These are phyloP conservation scores for Hirschfeldia incana DNA, from an alignment of 345 rosid species.

Conservation along the genomic window DNA sequence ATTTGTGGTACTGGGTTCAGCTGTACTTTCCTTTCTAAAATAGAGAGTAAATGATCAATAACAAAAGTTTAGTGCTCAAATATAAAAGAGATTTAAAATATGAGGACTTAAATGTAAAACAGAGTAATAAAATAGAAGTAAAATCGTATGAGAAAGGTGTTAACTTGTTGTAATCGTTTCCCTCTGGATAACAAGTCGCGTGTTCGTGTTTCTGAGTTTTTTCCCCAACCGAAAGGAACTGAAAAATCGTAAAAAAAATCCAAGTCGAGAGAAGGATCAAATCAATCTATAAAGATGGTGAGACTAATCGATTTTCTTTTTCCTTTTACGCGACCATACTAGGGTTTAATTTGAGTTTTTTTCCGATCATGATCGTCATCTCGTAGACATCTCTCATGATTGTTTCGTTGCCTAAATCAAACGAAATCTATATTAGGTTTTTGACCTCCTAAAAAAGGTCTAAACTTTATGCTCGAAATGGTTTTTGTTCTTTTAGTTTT, in stretches of 20 bases:
- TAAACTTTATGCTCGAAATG: no score
- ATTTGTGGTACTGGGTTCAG: background rate
- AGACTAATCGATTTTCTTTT: slow-evolving; percentile 14
- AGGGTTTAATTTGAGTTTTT: background rate
- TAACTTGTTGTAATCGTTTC: slow-evolving; percentile 3
- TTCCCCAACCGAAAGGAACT: background rate
- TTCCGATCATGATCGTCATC: slow-evolving; percentile 18
- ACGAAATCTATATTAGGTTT: no score
- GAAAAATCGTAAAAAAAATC: slow-evolving; percentile 23
- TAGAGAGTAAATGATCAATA: background rate
- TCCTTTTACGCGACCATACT: slow-evolving; percentile 8
- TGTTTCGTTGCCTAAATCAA: background rate
- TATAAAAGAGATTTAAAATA: background rate
- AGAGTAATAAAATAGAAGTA: background rate
- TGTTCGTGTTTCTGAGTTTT: slow-evolving; percentile 6
- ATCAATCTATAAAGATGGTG: slow-evolving; percentile 18
- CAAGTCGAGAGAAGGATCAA: slow-evolving; percentile 11
- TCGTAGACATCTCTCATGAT: background rate
- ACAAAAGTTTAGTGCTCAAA: background rate
- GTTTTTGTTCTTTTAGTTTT: no score
- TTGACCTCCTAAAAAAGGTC: no score
- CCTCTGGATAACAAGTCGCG: slow-evolving; percentile 19
- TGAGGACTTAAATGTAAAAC: slow-evolving; percentile 14
- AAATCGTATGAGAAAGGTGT: slow-evolving; percentile 30
- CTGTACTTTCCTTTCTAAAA: background rate